Conservation (phyloP, 305 asterid genomes). For the Fraxinus baroniana region DNA sequence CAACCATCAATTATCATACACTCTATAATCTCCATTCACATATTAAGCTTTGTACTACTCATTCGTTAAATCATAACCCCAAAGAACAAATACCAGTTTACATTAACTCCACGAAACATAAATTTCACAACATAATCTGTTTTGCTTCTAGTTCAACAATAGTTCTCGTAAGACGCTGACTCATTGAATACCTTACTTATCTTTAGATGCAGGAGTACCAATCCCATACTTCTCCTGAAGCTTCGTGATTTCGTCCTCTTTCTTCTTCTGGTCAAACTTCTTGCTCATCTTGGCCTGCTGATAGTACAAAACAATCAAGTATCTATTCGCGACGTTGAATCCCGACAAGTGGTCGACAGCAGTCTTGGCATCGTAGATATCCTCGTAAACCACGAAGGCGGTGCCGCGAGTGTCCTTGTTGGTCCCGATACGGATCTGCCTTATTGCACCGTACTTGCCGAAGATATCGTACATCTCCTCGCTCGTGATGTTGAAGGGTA, state of each 20-base stretch:
- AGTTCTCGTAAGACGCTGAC: background rate
- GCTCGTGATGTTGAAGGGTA: slow-evolving; percentile 92
- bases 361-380: slow-evolving; percentile 93
- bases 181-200: slow-evolving; percentile 3
- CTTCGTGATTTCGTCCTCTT: slow-evolving; percentile 63
- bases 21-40: background rate
- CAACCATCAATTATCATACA: background rate
- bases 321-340: slow-evolving; percentile 90
- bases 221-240: slow-evolving; percentile 67
- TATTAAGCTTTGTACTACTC: background rate
- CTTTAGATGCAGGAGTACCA: slow-evolving; percentile 36
- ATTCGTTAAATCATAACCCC: background rate
- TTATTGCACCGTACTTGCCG: slow-evolving; percentile 90
- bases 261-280: slow-evolving; percentile 91
- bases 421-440: slow-evolving; percentile 89
- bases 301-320: slow-evolving; percentile 78
- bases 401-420: slow-evolving; percentile 98
- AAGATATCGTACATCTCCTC: slow-evolving; percentile 98
- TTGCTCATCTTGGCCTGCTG: slow-evolving; percentile 98
- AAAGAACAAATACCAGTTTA: background rate
- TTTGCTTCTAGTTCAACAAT: background rate
- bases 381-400: slow-evolving; percentile 93
- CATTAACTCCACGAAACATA: slow-evolving; percentile 1
- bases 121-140: background rate
- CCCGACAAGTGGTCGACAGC: slow-evolving; percentile 95